phyloP scores from a whole-genome alignment of 129 eudicot genomes.

The Escallonia herrerae region DNA sequence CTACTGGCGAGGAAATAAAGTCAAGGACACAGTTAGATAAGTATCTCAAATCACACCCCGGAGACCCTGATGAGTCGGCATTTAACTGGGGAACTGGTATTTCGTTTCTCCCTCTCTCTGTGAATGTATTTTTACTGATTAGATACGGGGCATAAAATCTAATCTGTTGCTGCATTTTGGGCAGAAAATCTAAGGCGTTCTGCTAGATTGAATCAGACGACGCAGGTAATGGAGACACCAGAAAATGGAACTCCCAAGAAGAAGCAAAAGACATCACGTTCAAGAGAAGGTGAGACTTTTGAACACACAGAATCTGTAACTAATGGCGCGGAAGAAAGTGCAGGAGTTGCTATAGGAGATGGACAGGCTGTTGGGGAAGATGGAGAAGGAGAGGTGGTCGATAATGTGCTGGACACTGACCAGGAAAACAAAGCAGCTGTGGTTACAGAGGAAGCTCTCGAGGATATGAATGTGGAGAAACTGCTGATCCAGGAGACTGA shows the following conservation, averaged over 20 bases:
- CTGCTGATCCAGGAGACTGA: not conserved
- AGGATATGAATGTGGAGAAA: not conserved
- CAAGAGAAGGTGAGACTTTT: conserved; percentile 12
- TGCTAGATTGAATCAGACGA: conserved; percentile 26
- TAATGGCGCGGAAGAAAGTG: conserved; percentile 5
- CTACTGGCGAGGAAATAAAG: conserved; percentile 39
- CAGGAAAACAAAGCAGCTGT: conserved; percentile 5
- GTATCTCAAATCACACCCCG: conserved; percentile 33
- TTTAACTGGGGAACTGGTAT: conserved; percentile 43
- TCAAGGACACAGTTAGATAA: conserved; percentile 29
- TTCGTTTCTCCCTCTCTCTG: not conserved
- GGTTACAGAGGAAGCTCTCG: conserved; percentile 2
- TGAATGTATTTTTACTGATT: not conserved
- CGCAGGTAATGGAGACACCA: conserved; percentile 18
- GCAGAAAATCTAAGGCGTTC: conserved; percentile 39
- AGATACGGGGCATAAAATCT: not conserved
- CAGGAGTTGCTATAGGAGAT: conserved; percentile 2
- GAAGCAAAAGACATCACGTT: conserved; percentile 13
- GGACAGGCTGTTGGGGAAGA: too few relatives aligned
- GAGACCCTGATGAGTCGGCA: conserved; percentile 26
- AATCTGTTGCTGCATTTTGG: conserved; percentile 3
- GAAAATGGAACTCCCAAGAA: conserved; percentile 24
- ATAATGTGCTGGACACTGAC: not conserved
- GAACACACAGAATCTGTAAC: conserved; percentile 5
- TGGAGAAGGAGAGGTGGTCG: too few relatives aligned